Base-by-base conservation (phyloP, 768 basidiomycete species). In the button mushroom (Agaricus bisporus) region DNA sequence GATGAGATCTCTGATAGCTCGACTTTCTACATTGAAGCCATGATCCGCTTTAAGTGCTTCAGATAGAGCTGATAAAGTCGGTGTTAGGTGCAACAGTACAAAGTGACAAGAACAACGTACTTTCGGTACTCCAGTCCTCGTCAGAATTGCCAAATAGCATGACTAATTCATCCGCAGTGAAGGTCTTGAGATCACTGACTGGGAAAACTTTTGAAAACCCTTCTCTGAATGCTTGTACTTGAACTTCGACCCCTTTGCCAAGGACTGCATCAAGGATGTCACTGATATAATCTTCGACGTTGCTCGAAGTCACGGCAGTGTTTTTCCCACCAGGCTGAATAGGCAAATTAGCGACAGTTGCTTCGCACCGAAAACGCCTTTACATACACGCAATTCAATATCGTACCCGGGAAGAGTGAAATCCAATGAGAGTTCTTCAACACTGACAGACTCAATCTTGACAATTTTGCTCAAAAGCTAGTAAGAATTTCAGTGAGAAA, bases 161-260 rank as follows among this genome's bases (percentile, higher is more conserved):
- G 14, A 89, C 88, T n/a, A 99, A 72, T 68, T 99, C 97, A 55
- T 97, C 91, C 4, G 91, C 80, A 36, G 95, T 88, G 71, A 99
- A 99, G 5, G 91, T 89, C 60, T 88, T 83, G 28, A 99, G 73
- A 63, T 99, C 95, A 25, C 78, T 73, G 43, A 98, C 84, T 4
- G 95, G 91, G 78, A 99, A 98, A 28, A 98, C 94, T 65, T 94
- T 92, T 1, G 91, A 93, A 69, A 95, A 95, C 1, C 93, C 95
- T 58, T 94, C 90, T 58, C 85, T 79, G 83, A 99, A 98, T 2
- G 94, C 92, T 63, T 87, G 83, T 6, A 88, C 88, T 69, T 97
- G 94, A 1, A 80, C 70, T 49, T 78, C 73, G 17, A 86, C 79
- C 2, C 95, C 94, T 48, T 82, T 81, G 1, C 90, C 89, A 11